Evolutionary conservation across 345 rosid species (phyloP).

Genomic region (Euclidium syriacum): DNA sequence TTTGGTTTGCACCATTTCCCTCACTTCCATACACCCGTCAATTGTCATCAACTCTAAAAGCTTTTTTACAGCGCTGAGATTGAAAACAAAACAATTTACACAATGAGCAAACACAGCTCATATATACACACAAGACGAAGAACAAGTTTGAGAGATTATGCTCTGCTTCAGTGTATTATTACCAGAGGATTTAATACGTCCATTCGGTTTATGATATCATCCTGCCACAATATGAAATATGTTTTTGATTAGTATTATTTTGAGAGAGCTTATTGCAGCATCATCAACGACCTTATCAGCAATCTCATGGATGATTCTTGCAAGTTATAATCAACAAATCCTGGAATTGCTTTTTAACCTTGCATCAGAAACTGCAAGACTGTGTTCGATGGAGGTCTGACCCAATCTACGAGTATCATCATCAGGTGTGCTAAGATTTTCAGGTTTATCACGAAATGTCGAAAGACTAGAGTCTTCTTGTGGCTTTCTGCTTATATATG

Average conservation of each 20-base stretch:
- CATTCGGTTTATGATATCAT: slow-evolving; percentile 51
- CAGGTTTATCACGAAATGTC: slow-evolving; percentile 38
- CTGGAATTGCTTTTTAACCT: slow-evolving; percentile 35
- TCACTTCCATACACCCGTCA: slow-evolving; percentile 53
- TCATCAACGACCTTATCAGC: too few species aligned
- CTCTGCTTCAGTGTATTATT: too few species aligned
- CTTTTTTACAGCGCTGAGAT: slow-evolving; percentile 80
- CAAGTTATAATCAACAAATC: too few species aligned
- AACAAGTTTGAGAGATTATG: too few species aligned
- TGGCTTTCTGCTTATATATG: slow-evolving; percentile 61
- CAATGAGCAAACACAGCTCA: too few species aligned
- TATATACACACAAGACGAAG: too few species aligned
- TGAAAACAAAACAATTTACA: too few species aligned
- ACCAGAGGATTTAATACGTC: slow-evolving; percentile 82
- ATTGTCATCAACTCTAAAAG: slow-evolving; percentile 70
- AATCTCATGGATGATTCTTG: too few species aligned
- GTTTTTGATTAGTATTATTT: slow-evolving; percentile 1
- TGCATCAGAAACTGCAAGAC: slow-evolving; percentile 35
- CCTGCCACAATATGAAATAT: slow-evolving; percentile 45
- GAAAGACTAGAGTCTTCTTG: slow-evolving; percentile 57
- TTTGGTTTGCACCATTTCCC: slow-evolving; percentile 55
- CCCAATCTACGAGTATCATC: slow-evolving; percentile 30
- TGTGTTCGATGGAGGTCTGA: slow-evolving; percentile 32
- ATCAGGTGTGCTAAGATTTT: slow-evolving; percentile 27
- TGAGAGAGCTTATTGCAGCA: too few species aligned